phyloP scores from a whole-genome alignment of 2,329 filamentous ascomycete species.

The Anthostomella pinea region DNA sequence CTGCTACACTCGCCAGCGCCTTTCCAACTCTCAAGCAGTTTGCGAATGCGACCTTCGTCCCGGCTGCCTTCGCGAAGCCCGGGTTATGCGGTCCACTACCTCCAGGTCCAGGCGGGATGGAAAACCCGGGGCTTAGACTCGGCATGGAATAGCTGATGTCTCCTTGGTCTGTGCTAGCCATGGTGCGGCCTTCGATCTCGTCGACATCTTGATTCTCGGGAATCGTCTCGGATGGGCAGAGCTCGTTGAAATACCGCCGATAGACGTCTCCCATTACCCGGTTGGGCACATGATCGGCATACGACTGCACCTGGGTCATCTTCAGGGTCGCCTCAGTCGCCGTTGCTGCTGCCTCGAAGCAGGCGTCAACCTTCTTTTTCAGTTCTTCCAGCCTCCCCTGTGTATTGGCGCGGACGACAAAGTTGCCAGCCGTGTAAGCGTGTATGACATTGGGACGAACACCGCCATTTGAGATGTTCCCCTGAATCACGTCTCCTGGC shows the following conservation, averaged over 20 bases:
- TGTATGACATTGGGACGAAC: constrained; percentile 56
- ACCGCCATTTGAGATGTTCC: constrained; percentile 52
- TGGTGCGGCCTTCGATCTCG: constrained; percentile 39
- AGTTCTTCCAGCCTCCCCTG: constrained; percentile 40
- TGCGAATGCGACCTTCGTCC: constrained; percentile 45
- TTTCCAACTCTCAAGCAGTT: constrained; percentile 46
- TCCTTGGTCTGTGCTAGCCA: constrained; percentile 58
- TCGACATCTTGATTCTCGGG: constrained; percentile 39
- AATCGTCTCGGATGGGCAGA: constrained; percentile 34
- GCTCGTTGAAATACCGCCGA: constrained; percentile 42
- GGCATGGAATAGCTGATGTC: constrained; percentile 58
- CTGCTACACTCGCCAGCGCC: constrained; percentile 44
- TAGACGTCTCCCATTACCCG: constrained; percentile 45
- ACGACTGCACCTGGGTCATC: constrained; percentile 41
- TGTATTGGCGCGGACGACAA: constrained; percentile 30
- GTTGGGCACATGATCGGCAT: constrained; percentile 56
- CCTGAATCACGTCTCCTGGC: constrained; percentile 48
- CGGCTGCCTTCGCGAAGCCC: constrained; percentile 49
- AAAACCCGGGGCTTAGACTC: constrained; percentile 50
- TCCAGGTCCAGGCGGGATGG: constrained; percentile 44
- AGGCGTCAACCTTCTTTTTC: constrained; percentile 40
- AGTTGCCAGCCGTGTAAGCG: constrained; percentile 36
- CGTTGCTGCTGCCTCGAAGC: constrained; percentile 46
- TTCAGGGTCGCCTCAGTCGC: constrained; percentile 49
- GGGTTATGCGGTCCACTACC: constrained; percentile 50